Base-by-base conservation (phyloP, 768 basidiomycete genomes). In the Stropharia rugosoannulata region DNA sequence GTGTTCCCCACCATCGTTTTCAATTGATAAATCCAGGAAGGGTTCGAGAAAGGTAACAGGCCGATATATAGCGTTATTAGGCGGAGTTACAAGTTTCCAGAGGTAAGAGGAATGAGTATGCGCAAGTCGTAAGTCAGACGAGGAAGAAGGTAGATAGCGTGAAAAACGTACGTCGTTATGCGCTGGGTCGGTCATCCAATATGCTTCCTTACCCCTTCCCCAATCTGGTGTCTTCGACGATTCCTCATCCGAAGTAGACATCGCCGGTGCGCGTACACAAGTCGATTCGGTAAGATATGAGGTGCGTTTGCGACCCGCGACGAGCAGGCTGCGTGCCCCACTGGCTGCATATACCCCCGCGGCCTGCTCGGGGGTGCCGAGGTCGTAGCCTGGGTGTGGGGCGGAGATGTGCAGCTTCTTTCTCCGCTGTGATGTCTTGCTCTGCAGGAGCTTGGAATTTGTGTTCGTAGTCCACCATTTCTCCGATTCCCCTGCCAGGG, bases 171-270 rank as follows among this genome's bases (percentile, higher is more conserved):
- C 78, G 18, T 69, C 68, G 51, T 79, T 77, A 62, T 82, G 80
- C 2, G 76, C 66, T 32, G 79, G 74, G 61, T 81, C 80, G 0
- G 80, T 82, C 54, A 64, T 70, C 46, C 73, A 77, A 61, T 77
- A 79, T 3, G 58, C 57, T 7, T 67, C 62, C 11, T 41, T 32
- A 1, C 29, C 29, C 29, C 29, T 32, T 32, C 29, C 29, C 29
- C 29, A 32, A 32, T 32, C 29, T 10, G 2, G 29, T 32, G 29
- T 32, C 27, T 27, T 41, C 9, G 38, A 5, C 11, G 39, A 1
- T 32, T 25, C 41, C 13, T 15, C 22, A 18, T 49, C 55, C 2
- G 29, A 32, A 6, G 29, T 32, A 10, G 29, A 32, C 0, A 49
- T 52, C 0, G 59, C 57, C 9, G 60, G 48, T 1, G 70, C 59